Conservation (phyloP, 2,329 filamentous ascomycete species). For the Pyrenochaeta sp. region DNA sequence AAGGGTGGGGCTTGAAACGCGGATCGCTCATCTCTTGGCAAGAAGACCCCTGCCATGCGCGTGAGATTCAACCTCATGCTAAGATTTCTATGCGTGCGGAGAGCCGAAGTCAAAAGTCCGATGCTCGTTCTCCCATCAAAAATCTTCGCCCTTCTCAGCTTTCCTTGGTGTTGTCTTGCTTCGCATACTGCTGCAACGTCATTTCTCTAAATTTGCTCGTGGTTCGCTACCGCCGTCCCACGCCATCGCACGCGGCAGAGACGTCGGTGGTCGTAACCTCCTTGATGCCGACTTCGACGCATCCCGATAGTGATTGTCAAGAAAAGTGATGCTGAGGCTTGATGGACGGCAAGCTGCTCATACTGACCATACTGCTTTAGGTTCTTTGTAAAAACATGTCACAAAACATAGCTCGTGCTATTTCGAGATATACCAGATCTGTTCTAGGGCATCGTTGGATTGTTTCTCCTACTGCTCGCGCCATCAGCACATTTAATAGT, state of each 20-base stretch:
- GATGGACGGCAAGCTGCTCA: neutral
- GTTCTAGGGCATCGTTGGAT: neutral
- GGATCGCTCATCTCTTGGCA: slow-evolving; percentile 10
- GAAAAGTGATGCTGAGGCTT: neutral
- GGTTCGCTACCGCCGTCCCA: slow-evolving; percentile 3
- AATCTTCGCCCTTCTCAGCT: slow-evolving; percentile 6
- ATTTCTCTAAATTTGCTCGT: slow-evolving; percentile 10
- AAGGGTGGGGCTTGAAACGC: slow-evolving; percentile 16
- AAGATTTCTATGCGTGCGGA: slow-evolving; percentile 26
- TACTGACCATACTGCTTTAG: neutral
- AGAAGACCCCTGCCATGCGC: slow-evolving; percentile 7
- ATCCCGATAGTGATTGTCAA: neutral
- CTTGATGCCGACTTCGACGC: slow-evolving; percentile 18
- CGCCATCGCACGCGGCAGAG: slow-evolving; percentile 1
- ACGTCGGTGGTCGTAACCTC: slow-evolving; percentile 17
- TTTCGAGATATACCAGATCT: neutral
- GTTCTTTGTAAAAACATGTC: neutral
- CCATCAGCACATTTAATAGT: neutral
- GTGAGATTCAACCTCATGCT: slow-evolving; percentile 11
- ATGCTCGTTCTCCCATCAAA: slow-evolving; percentile 5
- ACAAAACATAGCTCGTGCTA: neutral
- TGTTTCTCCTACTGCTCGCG: neutral
- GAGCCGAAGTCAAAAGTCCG: slow-evolving; percentile 36
- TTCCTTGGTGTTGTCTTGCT: slow-evolving; percentile 3
- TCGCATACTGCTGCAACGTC: slow-evolving; percentile 13